Evolutionary conservation across 2,329 filamentous ascomycete genomes (phyloP), one percentile per base, ranked within the genome.

Genomic region (Westerdykella ornata): DNA sequence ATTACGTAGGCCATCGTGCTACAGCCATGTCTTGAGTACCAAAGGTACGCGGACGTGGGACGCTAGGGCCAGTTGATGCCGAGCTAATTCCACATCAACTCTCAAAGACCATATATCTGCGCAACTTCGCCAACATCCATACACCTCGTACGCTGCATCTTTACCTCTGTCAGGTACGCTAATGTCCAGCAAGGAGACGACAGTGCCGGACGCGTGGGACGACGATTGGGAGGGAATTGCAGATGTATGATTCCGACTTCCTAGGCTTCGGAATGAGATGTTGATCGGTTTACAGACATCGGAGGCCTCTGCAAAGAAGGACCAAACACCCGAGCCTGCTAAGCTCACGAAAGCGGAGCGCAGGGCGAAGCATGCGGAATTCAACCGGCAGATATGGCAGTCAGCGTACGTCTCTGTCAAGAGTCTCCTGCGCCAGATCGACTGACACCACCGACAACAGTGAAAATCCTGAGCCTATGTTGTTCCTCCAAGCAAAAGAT

Each of bases 321-420:
- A 70, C 16, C 60, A 51, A 13, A 49, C 51, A 30, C 48, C 68
- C 53, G 63, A 67, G 47, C 68, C 68, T n/a, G 56, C 64, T 41
- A 80, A 77, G 52, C 63, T 88, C 45, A 81, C 79, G 50, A 88
- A 85, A 59, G 80, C 85, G 3, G 84, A 96, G 67, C 81, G 84
- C 32, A 74, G 85, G 47, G 86, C 85, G 11, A 78, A 83, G 61
- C 90, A 97, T 63, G 80, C 78, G 19, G 88, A 95, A 63, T 77
- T 82, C 39, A 94, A 96, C 63, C 80, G 82, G 56, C 84, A 85
- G 65, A 69, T 96, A 42, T 96, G 90, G 90, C 80, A 92, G 59
- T 82, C 88, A 59, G 90, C 89, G 84, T 92, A 79, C 42, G 79
- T 56, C 16, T 20, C 18, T 2, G 3, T 16, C 7, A 12, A 29